phyloP scores from a whole-genome alignment of 2,329 filamentous ascomycete species.

The Penicillium frequentans region DNA sequence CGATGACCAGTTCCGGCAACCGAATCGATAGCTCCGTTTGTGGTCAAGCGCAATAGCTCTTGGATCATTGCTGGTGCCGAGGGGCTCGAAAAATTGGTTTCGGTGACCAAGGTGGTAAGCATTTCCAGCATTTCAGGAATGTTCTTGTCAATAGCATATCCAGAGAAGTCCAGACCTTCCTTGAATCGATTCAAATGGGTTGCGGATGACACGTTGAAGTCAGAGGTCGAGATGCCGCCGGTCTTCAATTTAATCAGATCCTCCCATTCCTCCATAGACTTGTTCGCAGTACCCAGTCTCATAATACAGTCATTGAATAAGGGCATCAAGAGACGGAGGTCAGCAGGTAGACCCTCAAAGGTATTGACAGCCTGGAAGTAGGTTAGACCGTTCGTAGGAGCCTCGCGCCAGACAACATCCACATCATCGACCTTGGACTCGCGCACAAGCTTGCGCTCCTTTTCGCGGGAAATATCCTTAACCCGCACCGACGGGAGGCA shows the following conservation, averaged over 20 bases:
- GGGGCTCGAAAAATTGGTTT: constrained; percentile 85
- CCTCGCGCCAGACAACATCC: constrained; percentile 84
- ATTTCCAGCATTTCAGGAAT: constrained; percentile 89
- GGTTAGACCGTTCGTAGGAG: constrained; percentile 90
- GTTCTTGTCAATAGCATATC: constrained; percentile 86
- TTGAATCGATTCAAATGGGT: constrained; percentile 67
- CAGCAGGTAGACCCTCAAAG: constrained; percentile 76
- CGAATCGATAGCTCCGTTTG: constrained; percentile 86
- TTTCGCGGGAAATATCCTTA: constrained; percentile 79
- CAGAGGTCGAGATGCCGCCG: constrained; percentile 81
- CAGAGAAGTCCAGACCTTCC: constrained; percentile 81
- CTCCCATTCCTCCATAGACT: constrained; percentile 91
- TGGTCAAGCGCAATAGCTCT: constrained; percentile 80
- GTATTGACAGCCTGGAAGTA: constrained; percentile 91
- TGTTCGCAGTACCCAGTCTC: constrained; percentile 83
- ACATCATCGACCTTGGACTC: constrained; percentile 60
- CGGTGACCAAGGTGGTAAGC: constrained; percentile 73
- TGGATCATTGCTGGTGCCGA: constrained; percentile 79
- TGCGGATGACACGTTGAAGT: constrained; percentile 79
- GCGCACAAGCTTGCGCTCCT: constrained; percentile 69
- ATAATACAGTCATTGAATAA: constrained; percentile 91
- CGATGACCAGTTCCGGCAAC: constrained; percentile 88
- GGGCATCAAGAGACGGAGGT: constrained; percentile 80
- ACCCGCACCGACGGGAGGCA: constrained; percentile 87
- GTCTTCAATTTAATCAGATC: constrained; percentile 96